Evolutionary conservation across 1,284 basidiomycete species (phyloP).

Genomic region (Irpex lacteus): DNA sequence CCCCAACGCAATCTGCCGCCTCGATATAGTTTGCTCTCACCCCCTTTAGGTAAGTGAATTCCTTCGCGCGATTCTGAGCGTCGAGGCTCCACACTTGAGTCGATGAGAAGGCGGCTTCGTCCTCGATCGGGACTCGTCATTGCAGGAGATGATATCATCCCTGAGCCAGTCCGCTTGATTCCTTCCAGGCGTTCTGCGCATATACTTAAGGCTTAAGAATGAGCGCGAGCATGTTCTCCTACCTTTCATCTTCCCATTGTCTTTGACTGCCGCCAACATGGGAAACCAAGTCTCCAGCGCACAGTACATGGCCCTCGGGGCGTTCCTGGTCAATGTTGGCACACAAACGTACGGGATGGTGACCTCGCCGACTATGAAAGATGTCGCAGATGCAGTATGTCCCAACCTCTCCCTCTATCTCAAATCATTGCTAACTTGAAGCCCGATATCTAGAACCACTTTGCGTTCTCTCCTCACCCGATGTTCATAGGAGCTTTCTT

Average conservation of each 20-base stretch:
- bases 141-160: conserved; percentile 4
- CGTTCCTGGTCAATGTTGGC: conserved; percentile 30
- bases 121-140: conserved; percentile 6
- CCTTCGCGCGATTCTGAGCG: not conserved
- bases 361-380: conserved; percentile 33
- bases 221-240: not conserved
- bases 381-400: conserved; percentile 32
- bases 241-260: no score
- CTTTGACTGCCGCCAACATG: conserved; percentile 16
- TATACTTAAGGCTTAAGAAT: not conserved
- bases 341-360: conserved; percentile 33
- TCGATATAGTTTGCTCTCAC: not conserved
- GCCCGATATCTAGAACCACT: conserved; percentile 28
- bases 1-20: not conserved
- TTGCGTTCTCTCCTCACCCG: conserved; percentile 34
- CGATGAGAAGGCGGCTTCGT: not conserved
- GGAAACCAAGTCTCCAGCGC: conserved; percentile 29
- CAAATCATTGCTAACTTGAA: not conserved
- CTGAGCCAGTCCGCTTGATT: not conserved
- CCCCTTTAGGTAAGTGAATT: not conserved
- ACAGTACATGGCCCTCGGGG: conserved; percentile 26
- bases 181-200: not conserved
- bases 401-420: not conserved
- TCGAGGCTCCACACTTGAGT: not conserved
- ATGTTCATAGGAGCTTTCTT: conserved; percentile 35